These are phyloP conservation scores for Pterocarpus macrocarpus DNA, from an alignment of 306 rosid species.

Conservation along the genomic window DNA sequence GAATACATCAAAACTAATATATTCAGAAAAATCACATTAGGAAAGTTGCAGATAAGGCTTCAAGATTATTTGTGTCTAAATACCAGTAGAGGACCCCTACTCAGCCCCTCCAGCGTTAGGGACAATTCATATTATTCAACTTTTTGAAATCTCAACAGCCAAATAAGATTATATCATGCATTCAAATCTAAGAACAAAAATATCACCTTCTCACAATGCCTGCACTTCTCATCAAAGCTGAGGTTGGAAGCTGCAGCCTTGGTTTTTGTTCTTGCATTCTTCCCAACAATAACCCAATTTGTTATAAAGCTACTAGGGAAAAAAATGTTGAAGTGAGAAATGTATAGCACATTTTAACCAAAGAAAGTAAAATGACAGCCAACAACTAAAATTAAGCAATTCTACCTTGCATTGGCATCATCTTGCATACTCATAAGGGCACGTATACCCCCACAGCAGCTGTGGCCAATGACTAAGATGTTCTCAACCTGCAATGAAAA, in stretches of 20 bases:
- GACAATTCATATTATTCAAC: slow-evolving; percentile 6
- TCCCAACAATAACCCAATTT: slow-evolving; percentile 87
- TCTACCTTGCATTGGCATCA: slow-evolving; percentile 67
- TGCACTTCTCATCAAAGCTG: slow-evolving; percentile 85
- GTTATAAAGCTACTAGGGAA: slow-evolving; percentile 65
- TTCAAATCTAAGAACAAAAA: slow-evolving; percentile 20
- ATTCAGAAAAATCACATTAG: slow-evolving; percentile 17
- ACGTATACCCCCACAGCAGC: slow-evolving; percentile 97
- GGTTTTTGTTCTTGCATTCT: slow-evolving; percentile 76
- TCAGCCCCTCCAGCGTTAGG: not conserved
- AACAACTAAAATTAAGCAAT: slow-evolving; percentile 37
- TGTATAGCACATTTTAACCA: slow-evolving; percentile 7
- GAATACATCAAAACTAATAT: not conserved
- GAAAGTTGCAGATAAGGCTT: not conserved
- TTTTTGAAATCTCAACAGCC: slow-evolving; percentile 29
- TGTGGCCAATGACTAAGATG: slow-evolving; percentile 90
- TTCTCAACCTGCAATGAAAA: slow-evolving; percentile 77
- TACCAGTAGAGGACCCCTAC: not conserved
- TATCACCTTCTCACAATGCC: slow-evolving; percentile 90
- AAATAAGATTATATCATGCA: slow-evolving; percentile 5
- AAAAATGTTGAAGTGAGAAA: slow-evolving; percentile 45
- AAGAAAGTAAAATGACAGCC: slow-evolving; percentile 26
- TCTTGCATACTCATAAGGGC: slow-evolving; percentile 96
- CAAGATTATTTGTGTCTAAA: slow-evolving; percentile 8
- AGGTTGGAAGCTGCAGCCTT: slow-evolving; percentile 74